A percentile compares a stretch with the other conserved stretches of the same genome.
phyloP scores from a whole-genome alignment of 306 rosid species.

The Castanospermum australe region DNA sequence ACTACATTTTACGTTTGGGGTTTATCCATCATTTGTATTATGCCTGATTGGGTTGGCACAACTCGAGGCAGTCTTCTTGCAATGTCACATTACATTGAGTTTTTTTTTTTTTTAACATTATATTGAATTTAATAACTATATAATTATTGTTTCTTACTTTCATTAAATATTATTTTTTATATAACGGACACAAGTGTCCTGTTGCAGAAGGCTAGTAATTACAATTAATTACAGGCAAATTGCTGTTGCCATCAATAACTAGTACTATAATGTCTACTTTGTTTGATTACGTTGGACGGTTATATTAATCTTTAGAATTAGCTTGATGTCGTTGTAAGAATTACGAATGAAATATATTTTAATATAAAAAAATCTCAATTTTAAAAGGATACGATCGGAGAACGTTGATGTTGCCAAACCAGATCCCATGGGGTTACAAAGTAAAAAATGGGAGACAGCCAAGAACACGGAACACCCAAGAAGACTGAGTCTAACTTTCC shows the following conservation, averaged over 20 bases:
- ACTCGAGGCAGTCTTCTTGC: background rate
- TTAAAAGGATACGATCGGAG: background rate
- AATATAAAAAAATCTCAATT: too few species aligned
- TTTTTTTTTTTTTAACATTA: too few species aligned
- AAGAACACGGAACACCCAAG: background rate
- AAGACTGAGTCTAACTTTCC: background rate
- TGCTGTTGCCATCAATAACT: background rate
- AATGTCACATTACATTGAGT: background rate
- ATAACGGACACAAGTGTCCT: background rate
- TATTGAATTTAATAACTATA: background rate
- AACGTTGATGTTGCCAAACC: too few species aligned
- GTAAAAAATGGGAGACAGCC: background rate
- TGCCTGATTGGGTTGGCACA: conserved; percentile 1
- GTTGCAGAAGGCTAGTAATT: background rate
- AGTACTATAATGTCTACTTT: too few species aligned
- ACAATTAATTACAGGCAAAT: background rate
- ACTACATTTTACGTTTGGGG: background rate
- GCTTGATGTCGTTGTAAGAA: too few species aligned
- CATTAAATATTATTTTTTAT: background rate
- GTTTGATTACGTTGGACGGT: too few species aligned
- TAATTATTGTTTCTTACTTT: background rate
- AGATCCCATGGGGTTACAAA: background rate
- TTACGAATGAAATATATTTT: too few species aligned
- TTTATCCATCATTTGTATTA: background rate
- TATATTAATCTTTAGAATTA: too few species aligned